These are phyloP conservation scores for Nephelium lappaceum DNA, from an alignment of 345 rosid genomes.

Conservation along the genomic window DNA sequence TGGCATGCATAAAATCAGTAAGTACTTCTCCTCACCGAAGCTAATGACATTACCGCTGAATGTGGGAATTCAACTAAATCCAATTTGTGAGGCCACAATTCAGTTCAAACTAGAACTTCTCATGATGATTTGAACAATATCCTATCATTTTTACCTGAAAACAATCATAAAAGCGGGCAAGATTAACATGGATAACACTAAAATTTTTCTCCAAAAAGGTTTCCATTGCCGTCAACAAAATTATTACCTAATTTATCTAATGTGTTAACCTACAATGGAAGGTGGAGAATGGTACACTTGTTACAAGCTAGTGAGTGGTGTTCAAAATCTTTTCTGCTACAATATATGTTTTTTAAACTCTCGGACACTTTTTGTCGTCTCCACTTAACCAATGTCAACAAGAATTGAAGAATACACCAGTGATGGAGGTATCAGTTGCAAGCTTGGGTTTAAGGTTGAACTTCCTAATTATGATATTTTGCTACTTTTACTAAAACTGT, in stretches of 20 bases:
- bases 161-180: no score
- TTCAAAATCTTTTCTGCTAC: neutral
- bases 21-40: neutral
- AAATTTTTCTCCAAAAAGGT: neutral
- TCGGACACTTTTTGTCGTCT: no score
- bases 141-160: no score
- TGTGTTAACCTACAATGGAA: neutral
- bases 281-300: neutral
- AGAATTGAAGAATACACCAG: neutral
- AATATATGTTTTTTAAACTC: neutral
- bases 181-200: neutral
- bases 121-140: no score
- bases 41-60: neutral
- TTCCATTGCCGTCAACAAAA: neutral
- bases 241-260: no score
- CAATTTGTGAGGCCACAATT: conserved; percentile 6
- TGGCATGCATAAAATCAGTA: no score
- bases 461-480: no score
- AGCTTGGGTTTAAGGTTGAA: no score
- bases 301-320: neutral
- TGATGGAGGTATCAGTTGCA: no score
- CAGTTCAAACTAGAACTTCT: no score
- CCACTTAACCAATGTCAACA: neutral
- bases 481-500: no score
- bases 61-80: neutral